Percentiles rank a stretch among this genome's conserved stretches.
Conservation (phyloP, 73 alveolate genomes). For the Paramecium sonneborni region DNA sequence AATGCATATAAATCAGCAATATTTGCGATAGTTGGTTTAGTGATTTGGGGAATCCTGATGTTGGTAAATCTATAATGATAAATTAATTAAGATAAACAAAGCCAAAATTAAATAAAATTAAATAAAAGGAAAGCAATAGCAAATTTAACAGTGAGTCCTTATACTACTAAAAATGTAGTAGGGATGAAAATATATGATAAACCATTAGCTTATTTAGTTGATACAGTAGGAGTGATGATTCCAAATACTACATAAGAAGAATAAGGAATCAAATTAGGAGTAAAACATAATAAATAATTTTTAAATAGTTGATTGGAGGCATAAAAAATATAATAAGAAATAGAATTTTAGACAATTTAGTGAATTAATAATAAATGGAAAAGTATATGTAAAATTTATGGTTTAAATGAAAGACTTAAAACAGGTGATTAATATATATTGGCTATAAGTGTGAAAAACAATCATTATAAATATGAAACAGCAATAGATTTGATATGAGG, state of each 20-base stretch:
- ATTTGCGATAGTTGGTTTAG: slow-evolving; percentile 88
- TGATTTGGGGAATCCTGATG: slow-evolving; percentile 94
- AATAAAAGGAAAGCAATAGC: slow-evolving; percentile 78
- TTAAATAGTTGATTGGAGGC: slow-evolving; percentile 66
- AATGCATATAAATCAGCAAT: slow-evolving; percentile 68
- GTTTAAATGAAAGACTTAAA: slow-evolving; percentile 71
- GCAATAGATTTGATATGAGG: slow-evolving; percentile 75
- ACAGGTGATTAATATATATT: slow-evolving; percentile 65
- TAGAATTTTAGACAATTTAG: slow-evolving; percentile 72
- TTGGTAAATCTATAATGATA: slow-evolving; percentile 90
- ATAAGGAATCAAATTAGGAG: slow-evolving; percentile 80
- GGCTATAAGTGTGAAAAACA: slow-evolving; percentile 65
- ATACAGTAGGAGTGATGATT: slow-evolving; percentile 88
- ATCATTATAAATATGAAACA: slow-evolving; percentile 60
- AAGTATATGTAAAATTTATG: slow-evolving; percentile 74
- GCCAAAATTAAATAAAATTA: slow-evolving; percentile 69
- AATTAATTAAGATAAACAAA: slow-evolving; percentile 77
- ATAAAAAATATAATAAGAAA: slow-evolving; percentile 84
- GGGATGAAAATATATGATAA: slow-evolving; percentile 83
- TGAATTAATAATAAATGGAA: slow-evolving; percentile 70
- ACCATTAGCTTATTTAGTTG: slow-evolving; percentile 84
- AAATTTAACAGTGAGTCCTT: slow-evolving; percentile 81
- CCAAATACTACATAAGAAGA: slow-evolving; percentile 78
- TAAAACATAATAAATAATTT: background rate
- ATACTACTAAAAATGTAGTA: slow-evolving; percentile 79